Evolutionary conservation across 371 early-diverging fungal species (phyloP).

Genomic region (Lichtheimia ornata): DNA sequence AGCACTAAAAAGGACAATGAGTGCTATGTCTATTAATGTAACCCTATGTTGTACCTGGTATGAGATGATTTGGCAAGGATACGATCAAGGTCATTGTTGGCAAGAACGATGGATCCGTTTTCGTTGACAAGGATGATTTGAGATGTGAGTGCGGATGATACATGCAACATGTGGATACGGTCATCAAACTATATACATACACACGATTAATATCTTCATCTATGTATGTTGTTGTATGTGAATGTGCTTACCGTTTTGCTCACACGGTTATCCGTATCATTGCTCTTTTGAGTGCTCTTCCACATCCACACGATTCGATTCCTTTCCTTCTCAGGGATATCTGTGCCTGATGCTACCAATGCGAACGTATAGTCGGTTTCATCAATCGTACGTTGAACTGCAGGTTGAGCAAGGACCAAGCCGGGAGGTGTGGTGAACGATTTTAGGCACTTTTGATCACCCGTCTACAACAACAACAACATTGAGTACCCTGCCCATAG

Average conservation of each 20-base stretch:
- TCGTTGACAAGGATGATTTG: constrained; percentile 52
- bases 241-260: constrained; percentile 31
- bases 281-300: constrained; percentile 40
- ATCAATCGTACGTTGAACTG: constrained; percentile 41
- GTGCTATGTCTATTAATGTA: not conserved
- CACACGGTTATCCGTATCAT: constrained; percentile 20
- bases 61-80: constrained; percentile 30
- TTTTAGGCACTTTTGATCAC: constrained; percentile 59
- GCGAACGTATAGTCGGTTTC: constrained; percentile 54
- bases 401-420: constrained; percentile 54
- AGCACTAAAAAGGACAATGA: constrained; percentile 8
- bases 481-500: not conserved
- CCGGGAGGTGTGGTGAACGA: constrained; percentile 65
- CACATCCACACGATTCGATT: constrained; percentile 59
- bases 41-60: constrained; percentile 19
- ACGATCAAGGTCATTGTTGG: constrained; percentile 55
- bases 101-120: constrained; percentile 53
- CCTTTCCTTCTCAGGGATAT: constrained; percentile 54
- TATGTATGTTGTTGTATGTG: not conserved
- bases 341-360: constrained; percentile 56
- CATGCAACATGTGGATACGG: constrained; percentile 51
- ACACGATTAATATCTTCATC: not conserved
- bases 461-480: constrained; percentile 36
- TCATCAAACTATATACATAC: constrained; percentile 45
- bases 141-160: constrained; percentile 48